phyloP scores from a whole-genome alignment of 805 yeast genomes.

The Saturnispora sekii region DNA sequence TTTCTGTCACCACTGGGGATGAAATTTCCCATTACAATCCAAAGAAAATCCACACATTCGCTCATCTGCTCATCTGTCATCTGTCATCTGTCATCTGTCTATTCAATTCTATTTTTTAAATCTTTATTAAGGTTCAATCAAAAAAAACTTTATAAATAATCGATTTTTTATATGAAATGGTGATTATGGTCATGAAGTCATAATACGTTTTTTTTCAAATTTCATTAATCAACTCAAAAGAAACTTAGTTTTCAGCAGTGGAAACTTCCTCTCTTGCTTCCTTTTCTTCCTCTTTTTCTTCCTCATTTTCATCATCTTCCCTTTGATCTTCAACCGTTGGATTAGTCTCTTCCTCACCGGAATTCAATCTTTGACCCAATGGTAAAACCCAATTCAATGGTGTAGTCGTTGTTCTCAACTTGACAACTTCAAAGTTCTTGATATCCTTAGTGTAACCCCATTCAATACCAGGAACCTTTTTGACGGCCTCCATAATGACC shows the following conservation, averaged over 20 bases:
- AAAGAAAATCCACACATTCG: too few relatives aligned
- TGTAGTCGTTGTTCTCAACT: conserved; percentile 50
- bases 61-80: too few relatives aligned
- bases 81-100: too few relatives aligned
- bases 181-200: too few relatives aligned
- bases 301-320: neutral
- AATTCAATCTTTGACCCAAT: conserved; percentile 34
- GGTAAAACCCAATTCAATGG: conserved; percentile 66
- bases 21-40: too few relatives aligned
- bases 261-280: neutral
- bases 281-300: neutral
- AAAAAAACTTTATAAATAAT: neutral
- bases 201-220: conserved; percentile 9
- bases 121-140: too few relatives aligned
- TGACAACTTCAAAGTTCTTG: conserved; percentile 28
- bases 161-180: neutral
- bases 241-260: too few relatives aligned
- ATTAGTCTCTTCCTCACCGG: conserved; percentile 32
- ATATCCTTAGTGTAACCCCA: conserved; percentile 20
- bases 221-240: conserved; percentile 1
- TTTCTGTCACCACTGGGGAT: too few relatives aligned
- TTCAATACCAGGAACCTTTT: conserved; percentile 39
- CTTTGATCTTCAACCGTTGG: conserved; percentile 4
- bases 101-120: too few relatives aligned
- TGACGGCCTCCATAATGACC: conserved; percentile 46